These are phyloP conservation scores for Amanita phalloides DNA, from an alignment of 768 basidiomycete genomes.

Conservation along the genomic window DNA sequence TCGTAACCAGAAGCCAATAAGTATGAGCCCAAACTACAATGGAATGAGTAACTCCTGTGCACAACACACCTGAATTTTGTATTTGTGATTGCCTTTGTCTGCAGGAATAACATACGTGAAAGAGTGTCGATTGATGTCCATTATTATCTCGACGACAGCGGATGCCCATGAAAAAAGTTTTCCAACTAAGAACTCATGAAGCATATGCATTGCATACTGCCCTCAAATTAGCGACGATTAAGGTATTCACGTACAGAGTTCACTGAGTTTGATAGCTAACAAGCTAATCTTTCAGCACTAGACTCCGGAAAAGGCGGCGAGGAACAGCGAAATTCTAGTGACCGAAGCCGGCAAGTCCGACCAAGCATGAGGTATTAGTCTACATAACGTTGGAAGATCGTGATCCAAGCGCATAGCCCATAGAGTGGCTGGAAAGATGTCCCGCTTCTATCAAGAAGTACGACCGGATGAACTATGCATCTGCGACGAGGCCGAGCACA, in stretches of 20 bases:
- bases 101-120: neutral
- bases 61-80: neutral
- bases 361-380: slow-evolving; percentile 1
- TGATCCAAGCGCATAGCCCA: neutral
- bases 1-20: neutral
- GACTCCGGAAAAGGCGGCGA: slow-evolving; percentile 2
- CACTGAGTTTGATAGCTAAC: neutral
- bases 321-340: neutral
- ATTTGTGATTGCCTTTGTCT: neutral
- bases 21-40: neutral
- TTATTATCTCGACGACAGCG: neutral
- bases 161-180: neutral
- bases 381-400: slow-evolving; percentile 2
- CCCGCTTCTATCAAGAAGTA: neutral
- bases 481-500: neutral
- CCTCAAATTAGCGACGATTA: neutral
- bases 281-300: neutral
- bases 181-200: neutral
- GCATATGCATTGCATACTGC: neutral
- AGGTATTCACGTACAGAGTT: neutral
- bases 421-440: neutral
- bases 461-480: neutral
- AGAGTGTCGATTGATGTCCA: neutral
- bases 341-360: slow-evolving; percentile 3
- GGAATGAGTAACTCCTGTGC: neutral